These are phyloP conservation scores for Chaetomium tenue DNA, from an alignment of 495 filamentous ascomycete species.

Conservation along the genomic window DNA sequence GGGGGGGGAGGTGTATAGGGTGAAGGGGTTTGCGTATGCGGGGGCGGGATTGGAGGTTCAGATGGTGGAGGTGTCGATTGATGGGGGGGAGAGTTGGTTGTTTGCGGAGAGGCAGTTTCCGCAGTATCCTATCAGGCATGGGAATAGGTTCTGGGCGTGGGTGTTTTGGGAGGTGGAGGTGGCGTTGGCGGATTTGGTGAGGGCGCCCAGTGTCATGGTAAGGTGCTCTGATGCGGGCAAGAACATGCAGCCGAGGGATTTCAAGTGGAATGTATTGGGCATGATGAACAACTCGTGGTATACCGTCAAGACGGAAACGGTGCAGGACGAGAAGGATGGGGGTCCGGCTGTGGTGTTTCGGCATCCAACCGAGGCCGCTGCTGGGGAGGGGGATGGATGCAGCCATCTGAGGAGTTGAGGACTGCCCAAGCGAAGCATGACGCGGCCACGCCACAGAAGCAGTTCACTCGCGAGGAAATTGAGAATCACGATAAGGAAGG, in stretches of 20 bases:
- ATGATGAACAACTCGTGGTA: conserved; percentile 28
- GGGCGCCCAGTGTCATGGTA: conserved; percentile 14
- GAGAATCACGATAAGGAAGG: conserved; percentile 63
- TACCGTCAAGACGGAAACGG: conserved; percentile 17
- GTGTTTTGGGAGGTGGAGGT: conserved; percentile 23
- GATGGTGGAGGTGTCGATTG: conserved; percentile 22
- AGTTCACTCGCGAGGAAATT: conserved; percentile 42
- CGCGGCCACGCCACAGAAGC: conserved; percentile 14
- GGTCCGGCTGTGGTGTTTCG: conserved; percentile 8
- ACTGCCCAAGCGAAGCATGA: conserved; percentile 16
- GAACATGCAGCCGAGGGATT: conserved; percentile 16
- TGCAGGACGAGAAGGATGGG: background rate
- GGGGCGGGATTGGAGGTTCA: conserved; percentile 22
- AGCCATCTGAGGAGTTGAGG: conserved; percentile 19
- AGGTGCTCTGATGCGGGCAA: conserved; percentile 17
- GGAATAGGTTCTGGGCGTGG: conserved; percentile 25
- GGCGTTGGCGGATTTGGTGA: conserved; percentile 14
- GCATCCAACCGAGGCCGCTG: conserved; percentile 22
- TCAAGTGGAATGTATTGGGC: conserved; percentile 19
- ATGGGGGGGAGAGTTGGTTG: conserved; percentile 15
- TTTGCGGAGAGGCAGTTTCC: conserved; percentile 14
- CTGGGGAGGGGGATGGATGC: conserved; percentile 20
- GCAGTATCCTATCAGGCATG: conserved; percentile 19
- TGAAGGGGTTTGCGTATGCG: conserved; percentile 20
- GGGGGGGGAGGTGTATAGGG: conserved; percentile 4